These are phyloP conservation scores for Mycena indigotica DNA, from an alignment of 768 basidiomycete species.

Conservation along the genomic window DNA sequence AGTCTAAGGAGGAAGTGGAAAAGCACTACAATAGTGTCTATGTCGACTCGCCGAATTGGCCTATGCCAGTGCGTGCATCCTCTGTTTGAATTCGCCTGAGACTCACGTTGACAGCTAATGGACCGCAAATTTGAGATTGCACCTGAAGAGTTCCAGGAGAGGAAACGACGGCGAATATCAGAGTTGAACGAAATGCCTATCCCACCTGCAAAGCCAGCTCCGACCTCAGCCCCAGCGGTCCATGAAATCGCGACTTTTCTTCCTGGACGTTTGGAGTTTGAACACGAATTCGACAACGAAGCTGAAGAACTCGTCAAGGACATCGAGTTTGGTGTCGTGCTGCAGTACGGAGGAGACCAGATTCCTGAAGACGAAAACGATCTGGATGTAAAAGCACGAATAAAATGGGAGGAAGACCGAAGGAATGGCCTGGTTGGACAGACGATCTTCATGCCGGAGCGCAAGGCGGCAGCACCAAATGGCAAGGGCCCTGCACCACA, in stretches of 20 bases:
- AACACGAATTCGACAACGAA: slow-evolving; percentile 96
- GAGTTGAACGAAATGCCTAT: slow-evolving; percentile 64
- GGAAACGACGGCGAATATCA: slow-evolving; percentile 87
- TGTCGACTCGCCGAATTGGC: slow-evolving; percentile 77
- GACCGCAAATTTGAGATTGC: slow-evolving; percentile 70
- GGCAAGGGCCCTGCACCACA: slow-evolving; percentile 44
- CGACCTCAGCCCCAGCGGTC: slow-evolving; percentile 86
- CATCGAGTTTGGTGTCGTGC: slow-evolving; percentile 91
- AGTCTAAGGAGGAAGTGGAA: slow-evolving; percentile 92
- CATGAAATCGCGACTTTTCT: slow-evolving; percentile 93
- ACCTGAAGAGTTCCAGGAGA: slow-evolving; percentile 80
- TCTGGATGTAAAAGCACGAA: slow-evolving; percentile 62
- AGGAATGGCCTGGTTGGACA: slow-evolving; percentile 29
- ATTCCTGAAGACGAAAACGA: slow-evolving; percentile 80
- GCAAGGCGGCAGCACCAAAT: slow-evolving; percentile 30
- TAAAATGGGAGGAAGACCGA: slow-evolving; percentile 53
- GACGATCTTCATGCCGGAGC: slow-evolving; percentile 25
- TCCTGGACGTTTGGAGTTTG: slow-evolving; percentile 97
- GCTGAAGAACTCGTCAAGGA: slow-evolving; percentile 95
- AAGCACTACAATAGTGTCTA: slow-evolving; percentile 85
- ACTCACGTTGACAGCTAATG: slow-evolving; percentile 42
- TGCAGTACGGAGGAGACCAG: slow-evolving; percentile 81
- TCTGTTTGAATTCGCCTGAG: slow-evolving; percentile 4
- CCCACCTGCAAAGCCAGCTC: slow-evolving; percentile 68
- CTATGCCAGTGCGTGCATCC: slow-evolving; percentile 65